These are phyloP conservation scores for Boletus reticulatus DNA, from an alignment of 768 basidiomycete genomes.

Conservation along the genomic window DNA sequence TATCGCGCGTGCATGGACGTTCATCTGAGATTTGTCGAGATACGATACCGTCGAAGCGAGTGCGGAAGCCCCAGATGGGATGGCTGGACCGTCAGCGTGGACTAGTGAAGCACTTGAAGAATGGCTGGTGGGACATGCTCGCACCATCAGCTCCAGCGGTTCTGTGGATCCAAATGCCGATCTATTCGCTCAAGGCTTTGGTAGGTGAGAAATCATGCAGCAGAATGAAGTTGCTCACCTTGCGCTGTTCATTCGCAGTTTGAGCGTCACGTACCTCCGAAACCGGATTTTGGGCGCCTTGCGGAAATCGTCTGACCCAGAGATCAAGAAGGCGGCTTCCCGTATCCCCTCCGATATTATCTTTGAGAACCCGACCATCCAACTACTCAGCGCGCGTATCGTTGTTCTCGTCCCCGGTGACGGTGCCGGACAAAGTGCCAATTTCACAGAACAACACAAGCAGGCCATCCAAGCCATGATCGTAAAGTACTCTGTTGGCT, in stretches of 20 bases:
- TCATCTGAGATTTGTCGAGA: neutral
- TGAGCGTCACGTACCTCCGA: constrained; percentile 26
- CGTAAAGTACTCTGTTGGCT: constrained; percentile 32
- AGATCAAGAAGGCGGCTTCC: neutral
- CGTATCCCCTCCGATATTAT: constrained; percentile 32
- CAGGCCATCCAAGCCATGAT: constrained; percentile 33
- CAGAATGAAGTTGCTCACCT: too few species aligned
- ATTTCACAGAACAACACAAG: neutral
- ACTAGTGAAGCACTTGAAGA: neutral
- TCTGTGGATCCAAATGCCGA: constrained; percentile 6
- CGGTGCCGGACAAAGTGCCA: neutral
- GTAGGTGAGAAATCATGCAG: constrained; percentile 21
- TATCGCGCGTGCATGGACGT: neutral
- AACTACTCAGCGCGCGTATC: neutral
- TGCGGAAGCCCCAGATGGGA: neutral
- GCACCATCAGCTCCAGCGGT: neutral
- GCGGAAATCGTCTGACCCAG: neutral
- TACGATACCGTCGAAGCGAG: neutral
- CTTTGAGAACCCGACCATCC: constrained; percentile 36
- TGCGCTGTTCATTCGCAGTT: constrained; percentile 3
- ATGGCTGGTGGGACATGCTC: constrained; percentile 14
- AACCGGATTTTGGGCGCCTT: constrained; percentile 17
- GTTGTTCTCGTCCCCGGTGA: neutral
- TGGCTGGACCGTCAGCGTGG: neutral
- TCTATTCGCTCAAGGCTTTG: too few species aligned